These are phyloP conservation scores for Cordyceps cateniannulata DNA, from an alignment of 2,329 filamentous ascomycete genomes.

Conservation along the genomic window DNA sequence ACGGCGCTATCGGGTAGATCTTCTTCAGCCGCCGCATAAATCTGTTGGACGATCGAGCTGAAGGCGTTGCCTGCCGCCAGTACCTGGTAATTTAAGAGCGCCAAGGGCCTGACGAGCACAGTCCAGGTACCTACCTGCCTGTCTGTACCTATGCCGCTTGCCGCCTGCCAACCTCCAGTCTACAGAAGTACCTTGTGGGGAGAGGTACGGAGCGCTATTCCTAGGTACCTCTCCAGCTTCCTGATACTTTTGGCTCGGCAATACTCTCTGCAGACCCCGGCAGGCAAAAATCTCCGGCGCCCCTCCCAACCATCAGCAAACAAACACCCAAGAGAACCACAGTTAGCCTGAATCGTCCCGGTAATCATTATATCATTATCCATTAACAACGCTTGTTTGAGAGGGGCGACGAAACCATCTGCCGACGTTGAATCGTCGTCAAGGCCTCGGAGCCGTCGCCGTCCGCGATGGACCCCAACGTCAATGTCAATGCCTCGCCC, in stretches of 20 bases:
- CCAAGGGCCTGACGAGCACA: background rate
- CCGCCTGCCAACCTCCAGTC: no score
- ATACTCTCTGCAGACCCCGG: background rate
- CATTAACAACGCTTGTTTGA: background rate
- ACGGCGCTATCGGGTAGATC: conserved; percentile 1
- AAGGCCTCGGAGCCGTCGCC: background rate
- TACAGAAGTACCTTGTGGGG: no score
- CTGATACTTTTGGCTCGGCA: background rate
- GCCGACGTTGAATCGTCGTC: background rate
- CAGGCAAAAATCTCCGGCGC: conserved; percentile 1
- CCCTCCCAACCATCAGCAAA: conserved; percentile 5
- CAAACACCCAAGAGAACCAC: background rate
- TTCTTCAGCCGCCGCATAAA: background rate
- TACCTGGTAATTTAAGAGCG: background rate
- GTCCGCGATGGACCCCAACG: background rate
- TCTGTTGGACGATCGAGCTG: background rate
- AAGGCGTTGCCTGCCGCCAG: background rate
- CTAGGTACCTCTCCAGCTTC: background rate
- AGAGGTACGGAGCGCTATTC: no score
- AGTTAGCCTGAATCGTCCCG: background rate
- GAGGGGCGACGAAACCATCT: background rate
- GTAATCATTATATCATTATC: background rate
- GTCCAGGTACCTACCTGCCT: no score
- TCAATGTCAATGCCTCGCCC: conserved; percentile 8
- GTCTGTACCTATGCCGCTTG: no score